Base-by-base conservation (phyloP, 2,329 filamentous ascomycete species). In the Lachnellula cervina region DNA sequence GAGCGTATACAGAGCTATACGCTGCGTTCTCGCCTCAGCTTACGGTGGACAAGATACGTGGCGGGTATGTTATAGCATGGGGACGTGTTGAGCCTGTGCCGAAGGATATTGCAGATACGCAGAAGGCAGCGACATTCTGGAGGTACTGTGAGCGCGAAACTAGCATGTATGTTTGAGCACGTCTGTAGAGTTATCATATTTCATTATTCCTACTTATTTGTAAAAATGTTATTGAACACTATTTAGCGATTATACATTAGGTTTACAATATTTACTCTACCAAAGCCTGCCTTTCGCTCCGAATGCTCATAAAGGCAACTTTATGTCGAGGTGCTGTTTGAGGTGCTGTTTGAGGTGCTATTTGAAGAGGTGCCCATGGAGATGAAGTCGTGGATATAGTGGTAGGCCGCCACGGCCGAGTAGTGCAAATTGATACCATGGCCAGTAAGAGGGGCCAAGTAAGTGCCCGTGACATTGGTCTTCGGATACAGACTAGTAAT, bases 61-160 rank as follows among this genome's bases (percentile, higher is more conserved):
- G 72, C 2, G 65, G 62, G n/a, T 73, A 70, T 54, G 62, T 77
- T 14, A 68, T 76, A 17, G 74, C 76, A 0, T 78, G 74, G 72
- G 75, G 76, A 8, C 65, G 73, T 19, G 57, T 63, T 53, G 63
- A 52, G 42, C 55, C 56, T 17, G 43, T 66, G 32, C 62, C 57
- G 45, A 42, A 32, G 38, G 59, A 54, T 42, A 49, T 68, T 28
- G 56, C 54, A 2, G 56, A 63, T 0, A 65, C 57, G 13, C 55
- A 4, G 62, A 70, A 43, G 67, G 66, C 1, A 68, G 69, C 5
- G 66, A 64, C 60, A 43, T 71, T 75, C 55, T 72, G 69, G 63
- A 64, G 68, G 9, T 74, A 67, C 63, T 68, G 67, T 53, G 70
- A 72, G 55, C 62, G 66, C 8, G 67, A 69, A 52, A 64, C 63